Evolutionary conservation across 2,329 filamentous ascomycete species (phyloP), one percentile per base, ranked within the genome.

Genomic region (Cytospora leucostoma): DNA sequence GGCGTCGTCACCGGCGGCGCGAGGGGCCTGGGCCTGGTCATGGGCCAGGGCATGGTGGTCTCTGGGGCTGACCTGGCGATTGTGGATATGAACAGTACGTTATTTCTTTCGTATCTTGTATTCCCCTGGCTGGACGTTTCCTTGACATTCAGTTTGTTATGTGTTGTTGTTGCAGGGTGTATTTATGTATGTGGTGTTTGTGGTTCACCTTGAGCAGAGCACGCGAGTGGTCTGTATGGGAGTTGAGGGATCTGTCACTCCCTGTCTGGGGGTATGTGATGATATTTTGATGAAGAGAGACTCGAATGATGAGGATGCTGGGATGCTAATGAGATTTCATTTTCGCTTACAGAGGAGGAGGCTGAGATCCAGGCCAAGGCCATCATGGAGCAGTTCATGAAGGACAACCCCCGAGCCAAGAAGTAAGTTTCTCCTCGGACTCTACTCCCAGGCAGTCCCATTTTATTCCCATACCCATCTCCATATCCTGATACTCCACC

Each of bases 1-100:
- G 92, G 87, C 54, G 82, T 97, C 49, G 90, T 98, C 47, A 98
- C 94, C 1, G 94, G 94, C 59, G 94, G 93, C 73, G 94, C 94
- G 33, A 84, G 93, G 73, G 94, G 94, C 8, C 78, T 98, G 63
- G 94, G 94, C 47, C 80, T 97, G 66, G 93, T 96, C 70, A 97
- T 98, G 90, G 91, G 90, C 58, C 93, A 97, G 79, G 93, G 91
- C 54, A 86, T 97, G 76, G 90, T 97, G 59, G 88, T 92, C 59
- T 95, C 91, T 60, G 94, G 94, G 59, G 91, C 92, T 11, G 89
- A 96, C 75, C 83, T 97, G 66, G 94, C 94, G 50, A 91, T 98
- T 76, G 92, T 97, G 49, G 94, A 98, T 75, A 81, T 97, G 79
- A 97, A 98, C 79, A 90, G 91, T 94, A 77, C 69, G 87, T 82